Base-by-base conservation (phyloP, 1,284 basidiomycete species). In the Coniophora puteana region DNA sequence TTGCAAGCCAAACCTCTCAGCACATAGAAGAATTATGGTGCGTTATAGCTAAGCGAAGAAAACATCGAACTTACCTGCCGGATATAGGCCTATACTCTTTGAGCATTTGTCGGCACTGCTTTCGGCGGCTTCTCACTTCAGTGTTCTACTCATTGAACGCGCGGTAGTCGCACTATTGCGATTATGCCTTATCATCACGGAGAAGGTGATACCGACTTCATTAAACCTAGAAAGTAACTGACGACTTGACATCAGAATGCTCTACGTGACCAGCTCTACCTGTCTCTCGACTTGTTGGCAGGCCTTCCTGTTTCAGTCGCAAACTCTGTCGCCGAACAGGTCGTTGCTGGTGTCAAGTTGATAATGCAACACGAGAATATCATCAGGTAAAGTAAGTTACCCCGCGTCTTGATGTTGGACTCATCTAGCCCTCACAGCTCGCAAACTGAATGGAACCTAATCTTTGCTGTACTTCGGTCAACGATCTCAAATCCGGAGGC, bases 361-460 rank as follows among this genome's bases (percentile, higher is more conserved):
- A 81, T 99, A 30, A 67, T 96, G 22, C 78, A 86, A 54, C 81
- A 87, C 36, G 80, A 92, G 53, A 71, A 79, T 5, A 80, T 92
- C 22, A 80, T 92, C 49, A 76, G 76, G 83, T 86, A 44, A 35
- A 63, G 50, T 24, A 2, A 18, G 10, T 14, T n/a, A 13, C 24
- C 37, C 28, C 36, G 14, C 10, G 11, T 17, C 18, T 22, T 25
- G 34, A 14, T 17, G 43, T 38, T 41, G 38, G 3, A 31, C 40
- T 41, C 32, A 46, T 8, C 36, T 17, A 33, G 27, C 38, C 32
- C 52, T 40, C 28, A 12, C 47, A 88, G 80, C 45, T 93, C 92
- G 3, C 85, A 89, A 52, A 97, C 95, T 0, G 94, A 99, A 63
- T 99, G 96, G 96, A 90, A 89, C 41, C 69, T 98, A 25, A 78